A percentile compares a stretch with the other conserved stretches of the same genome.
Conservation (phyloP, 179 eudicot species). For the Sideroxylon spinosum region DNA sequence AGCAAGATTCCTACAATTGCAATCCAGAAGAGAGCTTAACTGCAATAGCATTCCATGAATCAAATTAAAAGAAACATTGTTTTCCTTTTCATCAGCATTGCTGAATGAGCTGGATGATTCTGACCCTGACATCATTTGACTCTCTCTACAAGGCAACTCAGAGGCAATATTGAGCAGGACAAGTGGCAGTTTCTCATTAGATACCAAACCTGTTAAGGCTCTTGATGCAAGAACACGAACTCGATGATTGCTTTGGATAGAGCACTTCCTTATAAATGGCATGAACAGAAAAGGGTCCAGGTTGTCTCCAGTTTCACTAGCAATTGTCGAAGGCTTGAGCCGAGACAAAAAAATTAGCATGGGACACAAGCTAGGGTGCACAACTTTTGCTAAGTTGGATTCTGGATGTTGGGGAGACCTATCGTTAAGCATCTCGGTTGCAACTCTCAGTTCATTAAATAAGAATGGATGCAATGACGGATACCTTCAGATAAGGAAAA, state of each 20-base stretch:
- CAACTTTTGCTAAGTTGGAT: slow-evolving; percentile 57
- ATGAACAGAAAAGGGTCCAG: slow-evolving; percentile 85
- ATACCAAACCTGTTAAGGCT: slow-evolving; percentile 77
- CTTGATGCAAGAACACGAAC: slow-evolving; percentile 90
- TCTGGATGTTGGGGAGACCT: slow-evolving; percentile 36
- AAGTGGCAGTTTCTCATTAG: slow-evolving; percentile 79
- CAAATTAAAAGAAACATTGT: slow-evolving; percentile 48
- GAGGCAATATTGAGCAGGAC: slow-evolving; percentile 64
- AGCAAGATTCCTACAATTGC: slow-evolving; percentile 65
- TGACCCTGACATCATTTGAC: slow-evolving; percentile 22
- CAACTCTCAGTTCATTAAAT: slow-evolving; percentile 60
- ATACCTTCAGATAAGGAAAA: slow-evolving; percentile 49
- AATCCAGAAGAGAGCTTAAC: slow-evolving; percentile 67
- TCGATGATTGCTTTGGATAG: slow-evolving; percentile 75
- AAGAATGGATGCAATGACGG: slow-evolving; percentile 82
- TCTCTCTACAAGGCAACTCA: slow-evolving; percentile 45
- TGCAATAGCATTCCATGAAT: slow-evolving; percentile 85
- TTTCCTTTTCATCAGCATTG: slow-evolving; percentile 12
- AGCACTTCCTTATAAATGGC: slow-evolving; percentile 82
- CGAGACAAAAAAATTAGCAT: slow-evolving; percentile 80
- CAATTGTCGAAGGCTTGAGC: slow-evolving; percentile 87
- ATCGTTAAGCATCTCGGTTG: slow-evolving; percentile 59
- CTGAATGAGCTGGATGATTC: slow-evolving; percentile 4
- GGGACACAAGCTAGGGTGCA: slow-evolving; percentile 97
- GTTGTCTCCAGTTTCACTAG: slow-evolving; percentile 76